Conservation (phyloP, 257 asterid genomes). For the Nemophila menziesii region DNA sequence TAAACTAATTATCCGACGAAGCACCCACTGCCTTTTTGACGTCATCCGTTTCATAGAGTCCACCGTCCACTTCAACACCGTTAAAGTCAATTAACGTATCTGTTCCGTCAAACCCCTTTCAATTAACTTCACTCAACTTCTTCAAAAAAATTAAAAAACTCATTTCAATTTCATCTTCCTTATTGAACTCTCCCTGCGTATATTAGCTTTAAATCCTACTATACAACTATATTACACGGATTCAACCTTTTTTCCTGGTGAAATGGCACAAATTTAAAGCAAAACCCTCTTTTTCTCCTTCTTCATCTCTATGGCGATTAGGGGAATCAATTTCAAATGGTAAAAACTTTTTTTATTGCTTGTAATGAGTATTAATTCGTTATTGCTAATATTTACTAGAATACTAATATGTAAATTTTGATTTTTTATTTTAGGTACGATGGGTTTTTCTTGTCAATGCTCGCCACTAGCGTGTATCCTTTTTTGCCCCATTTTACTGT, state of each 20-base stretch:
- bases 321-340: slow-evolving; percentile 93
- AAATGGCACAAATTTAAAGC: slow-evolving; percentile 19
- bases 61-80: slow-evolving; percentile 7
- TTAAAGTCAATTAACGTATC: not conserved
- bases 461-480: slow-evolving; percentile 98
- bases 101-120: not conserved
- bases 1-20: not conserved
- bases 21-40: slow-evolving; percentile 1
- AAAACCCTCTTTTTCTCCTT: slow-evolving; percentile 14
- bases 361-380: not conserved
- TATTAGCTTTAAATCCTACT: not conserved
- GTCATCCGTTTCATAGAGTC: not conserved
- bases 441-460: slow-evolving; percentile 98
- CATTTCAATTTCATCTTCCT: slow-evolving; percentile 3
- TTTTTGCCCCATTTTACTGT: slow-evolving; percentile 3
- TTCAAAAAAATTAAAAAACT: not conserved
- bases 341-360: slow-evolving; percentile 12
- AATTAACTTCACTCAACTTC: slow-evolving; percentile 3
- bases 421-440: slow-evolving; percentile 64
- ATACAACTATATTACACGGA: not conserved
- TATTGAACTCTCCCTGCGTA: not conserved
- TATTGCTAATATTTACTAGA: not conserved
- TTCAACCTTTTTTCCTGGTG: too few relatives aligned
- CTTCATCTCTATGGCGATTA: slow-evolving; percentile 49
- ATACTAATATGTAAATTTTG: slow-evolving; percentile 9